Evolutionary conservation across 176 grass and related monocot species (phyloP), one percentile per base, ranked within the genome.

Genomic region (Raddia distichophylla): DNA sequence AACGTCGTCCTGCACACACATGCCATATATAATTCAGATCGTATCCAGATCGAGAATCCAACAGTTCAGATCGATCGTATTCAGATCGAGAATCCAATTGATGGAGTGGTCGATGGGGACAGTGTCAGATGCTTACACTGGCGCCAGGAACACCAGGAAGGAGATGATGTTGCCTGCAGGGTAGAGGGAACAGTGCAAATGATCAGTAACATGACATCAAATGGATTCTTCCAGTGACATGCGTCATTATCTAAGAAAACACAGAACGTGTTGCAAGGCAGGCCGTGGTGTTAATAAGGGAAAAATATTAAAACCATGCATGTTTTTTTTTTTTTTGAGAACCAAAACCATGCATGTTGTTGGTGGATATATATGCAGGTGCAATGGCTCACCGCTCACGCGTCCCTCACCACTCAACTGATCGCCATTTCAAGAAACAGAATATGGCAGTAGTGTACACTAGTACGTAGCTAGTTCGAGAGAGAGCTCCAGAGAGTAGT

Each of bases 91-190:
- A 27, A 27, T 2, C 3, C 22, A 9, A 10, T 49, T 9, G 10
- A 32, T n/a, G n/a, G n/a, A n/a, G n/a, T n/a, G n/a, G n/a, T 19
- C 17, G 69, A 42, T 3, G 6, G 54, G n/a, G 17, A 60, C 44
- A 59, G 51, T 46, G 8, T 2, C 42, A 2, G 37, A 9, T 33
- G 59, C 94, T 92, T 90, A 98, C 95, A 98, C 50, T 69, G 95
- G 95, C 2, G 92, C 90, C 6, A 98, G 88, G 83, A 91, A 98
- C 66, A 98, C 95, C 78, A 91, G 67, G 78, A 92, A 93, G 22
- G 95, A 98, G 64, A 94, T 86, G 62, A 94, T 79, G 86, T 98
- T 98, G 8, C 95, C 95, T 98, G 92, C 75, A 87, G 10, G 9
- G 43, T 27, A 60, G 20, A 8, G 16, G 27, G 37, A 40, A 40